Conservation (phyloP, 345 rosid species). For the Pelargonium nanum region DNA sequence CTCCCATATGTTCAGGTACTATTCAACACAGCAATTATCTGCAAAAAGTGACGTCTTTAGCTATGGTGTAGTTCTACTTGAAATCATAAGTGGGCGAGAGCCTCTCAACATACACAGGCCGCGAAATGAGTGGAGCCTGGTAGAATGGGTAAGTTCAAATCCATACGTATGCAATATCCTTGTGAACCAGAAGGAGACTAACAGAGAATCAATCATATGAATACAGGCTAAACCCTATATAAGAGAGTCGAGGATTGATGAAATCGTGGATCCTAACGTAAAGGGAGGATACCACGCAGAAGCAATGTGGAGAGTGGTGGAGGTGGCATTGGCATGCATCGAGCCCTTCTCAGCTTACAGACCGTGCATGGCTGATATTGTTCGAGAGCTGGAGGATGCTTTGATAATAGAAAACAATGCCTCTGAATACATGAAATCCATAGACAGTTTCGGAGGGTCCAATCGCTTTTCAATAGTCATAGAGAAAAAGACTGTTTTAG, state of each 20-base stretch:
- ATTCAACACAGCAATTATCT: slow-evolving; percentile 55
- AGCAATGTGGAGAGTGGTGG: slow-evolving; percentile 76
- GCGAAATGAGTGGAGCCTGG: slow-evolving; percentile 58
- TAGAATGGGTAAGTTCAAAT: slow-evolving; percentile 50
- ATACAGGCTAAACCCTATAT: slow-evolving; percentile 53
- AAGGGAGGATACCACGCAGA: slow-evolving; percentile 63
- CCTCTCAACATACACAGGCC: slow-evolving; percentile 63
- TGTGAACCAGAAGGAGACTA: slow-evolving; percentile 2
- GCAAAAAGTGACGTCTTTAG: slow-evolving; percentile 68
- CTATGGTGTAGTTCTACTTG: slow-evolving; percentile 63
- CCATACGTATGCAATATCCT: neutral
- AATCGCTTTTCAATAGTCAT: slow-evolving; percentile 34
- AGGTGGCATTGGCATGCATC: slow-evolving; percentile 57
- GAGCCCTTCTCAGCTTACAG: slow-evolving; percentile 51
- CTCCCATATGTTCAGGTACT: slow-evolving; percentile 32
- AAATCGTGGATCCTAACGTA: slow-evolving; percentile 53
- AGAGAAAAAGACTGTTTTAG: slow-evolving; percentile 32
- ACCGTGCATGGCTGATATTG: slow-evolving; percentile 50
- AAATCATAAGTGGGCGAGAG: slow-evolving; percentile 55
- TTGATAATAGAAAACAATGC: slow-evolving; percentile 70
- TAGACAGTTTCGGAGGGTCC: slow-evolving; percentile 56
- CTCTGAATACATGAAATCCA: slow-evolving; percentile 65
- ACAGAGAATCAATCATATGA: slow-evolving; percentile 1
- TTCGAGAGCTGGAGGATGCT: slow-evolving; percentile 66
- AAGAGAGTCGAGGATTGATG: slow-evolving; percentile 61